These are phyloP conservation scores for Amylostereum areolatum DNA, from an alignment of 1,284 basidiomycete genomes.

Conservation along the genomic window DNA sequence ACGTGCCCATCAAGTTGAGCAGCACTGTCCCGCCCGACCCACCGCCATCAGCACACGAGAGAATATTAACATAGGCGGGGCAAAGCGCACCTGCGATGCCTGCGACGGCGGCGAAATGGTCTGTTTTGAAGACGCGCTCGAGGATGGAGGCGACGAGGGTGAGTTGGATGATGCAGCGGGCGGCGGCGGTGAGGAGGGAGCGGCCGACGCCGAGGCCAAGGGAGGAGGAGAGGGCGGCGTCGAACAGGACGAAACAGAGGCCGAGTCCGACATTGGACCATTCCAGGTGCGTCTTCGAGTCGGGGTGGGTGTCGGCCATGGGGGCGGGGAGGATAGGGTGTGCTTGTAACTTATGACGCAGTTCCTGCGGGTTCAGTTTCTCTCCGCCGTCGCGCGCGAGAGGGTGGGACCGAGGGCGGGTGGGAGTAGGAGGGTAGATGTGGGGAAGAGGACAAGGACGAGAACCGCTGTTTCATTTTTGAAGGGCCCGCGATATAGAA, in stretches of 20 bases:
- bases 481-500: no score
- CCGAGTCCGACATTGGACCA: conserved; percentile 73
- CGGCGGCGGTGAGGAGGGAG: conserved; percentile 61
- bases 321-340: no score
- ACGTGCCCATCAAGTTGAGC: conserved; percentile 67
- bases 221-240: conserved; percentile 55
- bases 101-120: conserved; percentile 69
- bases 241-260: conserved; percentile 65
- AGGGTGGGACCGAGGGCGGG: no score
- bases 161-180: conserved; percentile 74
- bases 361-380: no score
- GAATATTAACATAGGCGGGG: not conserved
- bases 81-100: conserved; percentile 59
- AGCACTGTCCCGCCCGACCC: conserved; percentile 34
- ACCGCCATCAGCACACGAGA: not conserved
- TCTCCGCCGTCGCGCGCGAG: no score
- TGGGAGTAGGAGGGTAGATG: no score
- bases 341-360: no score
- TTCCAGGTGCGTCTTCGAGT: conserved; percentile 31
- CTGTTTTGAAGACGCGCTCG: conserved; percentile 67
- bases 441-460: no score
- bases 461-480: no score
- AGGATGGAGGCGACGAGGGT: conserved; percentile 65
- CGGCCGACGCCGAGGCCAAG: conserved; percentile 67
- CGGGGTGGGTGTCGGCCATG: not conserved